Percentiles rank a stretch among this genome's conserved stretches.
phyloP scores from a whole-genome alignment of 1,284 basidiomycete genomes.

The Xanthoconium separans region DNA sequence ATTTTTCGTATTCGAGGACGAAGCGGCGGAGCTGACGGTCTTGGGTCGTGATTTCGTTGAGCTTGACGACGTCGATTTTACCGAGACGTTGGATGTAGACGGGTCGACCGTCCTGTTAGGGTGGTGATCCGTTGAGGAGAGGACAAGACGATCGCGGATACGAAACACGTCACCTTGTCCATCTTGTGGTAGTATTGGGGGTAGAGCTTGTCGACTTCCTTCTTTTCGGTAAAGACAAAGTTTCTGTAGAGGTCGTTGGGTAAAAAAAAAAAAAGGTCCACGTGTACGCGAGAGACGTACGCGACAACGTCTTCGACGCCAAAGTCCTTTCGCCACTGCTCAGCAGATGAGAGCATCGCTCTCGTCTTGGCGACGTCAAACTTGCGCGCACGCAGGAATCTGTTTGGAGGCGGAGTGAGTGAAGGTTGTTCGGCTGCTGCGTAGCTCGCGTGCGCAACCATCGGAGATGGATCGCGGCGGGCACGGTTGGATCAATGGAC shows the following conservation, averaged over 20 bases:
- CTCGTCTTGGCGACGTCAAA: constrained; percentile 86
- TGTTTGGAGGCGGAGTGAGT: constrained; percentile 23
- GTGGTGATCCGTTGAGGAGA: too few species aligned
- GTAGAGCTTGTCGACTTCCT: constrained; percentile 87
- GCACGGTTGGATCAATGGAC: constrained; percentile 9
- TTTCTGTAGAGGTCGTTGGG: constrained; percentile 45
- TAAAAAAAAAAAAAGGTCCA: not conserved
- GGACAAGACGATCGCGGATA: too few species aligned
- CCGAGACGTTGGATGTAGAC: constrained; percentile 95
- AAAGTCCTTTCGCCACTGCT: constrained; percentile 91
- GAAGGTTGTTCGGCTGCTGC: not conserved
- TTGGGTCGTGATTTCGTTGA: constrained; percentile 80
- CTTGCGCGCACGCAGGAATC: constrained; percentile 91
- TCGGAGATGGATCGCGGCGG: constrained; percentile 12
- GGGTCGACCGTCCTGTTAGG: constrained; percentile 85
- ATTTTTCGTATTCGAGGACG: constrained; percentile 94
- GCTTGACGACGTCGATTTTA: constrained; percentile 82
- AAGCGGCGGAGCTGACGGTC: constrained; percentile 91
- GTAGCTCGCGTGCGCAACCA: not conserved
- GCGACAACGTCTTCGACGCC: constrained; percentile 85
- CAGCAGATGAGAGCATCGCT: constrained; percentile 80
- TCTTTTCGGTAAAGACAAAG: constrained; percentile 88
- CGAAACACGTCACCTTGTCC: constrained; percentile 65
- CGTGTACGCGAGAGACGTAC: constrained; percentile 42
- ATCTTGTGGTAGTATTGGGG: constrained; percentile 97